A percentile compares a stretch with the other conserved stretches of the same genome.
These are phyloP conservation scores for Malassezia slooffiae DNA, from an alignment of 1,284 basidiomycete species.

Conservation along the genomic window DNA sequence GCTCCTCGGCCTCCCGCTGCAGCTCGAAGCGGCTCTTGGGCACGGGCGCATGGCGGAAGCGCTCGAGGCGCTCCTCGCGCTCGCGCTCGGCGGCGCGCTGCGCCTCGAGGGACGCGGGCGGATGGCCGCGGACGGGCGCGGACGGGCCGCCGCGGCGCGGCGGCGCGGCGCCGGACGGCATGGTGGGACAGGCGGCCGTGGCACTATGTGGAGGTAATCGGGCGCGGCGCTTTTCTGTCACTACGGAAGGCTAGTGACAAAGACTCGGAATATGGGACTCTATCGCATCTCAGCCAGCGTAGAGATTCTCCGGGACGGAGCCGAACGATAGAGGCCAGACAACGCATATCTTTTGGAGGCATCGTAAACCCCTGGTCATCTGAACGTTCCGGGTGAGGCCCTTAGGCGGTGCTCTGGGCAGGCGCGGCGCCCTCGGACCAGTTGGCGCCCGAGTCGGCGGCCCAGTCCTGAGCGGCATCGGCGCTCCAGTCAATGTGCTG, in stretches of 20 bases:
- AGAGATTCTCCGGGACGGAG: slow-evolving; percentile 24
- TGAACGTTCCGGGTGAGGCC: slow-evolving; percentile 1
- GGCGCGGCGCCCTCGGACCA: slow-evolving; percentile 67
- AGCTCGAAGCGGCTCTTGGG: background rate
- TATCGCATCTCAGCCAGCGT: slow-evolving; percentile 17
- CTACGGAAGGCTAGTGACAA: slow-evolving; percentile 2
- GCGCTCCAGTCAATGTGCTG: slow-evolving; percentile 68
- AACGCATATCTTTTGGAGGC: slow-evolving; percentile 7
- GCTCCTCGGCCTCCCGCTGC: slow-evolving; percentile 29
- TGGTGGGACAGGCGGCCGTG: too few species aligned
- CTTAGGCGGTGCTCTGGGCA: slow-evolving; percentile 16
- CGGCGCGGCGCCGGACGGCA: too few species aligned
- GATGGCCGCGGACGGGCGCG: background rate
- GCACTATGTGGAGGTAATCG: too few species aligned
- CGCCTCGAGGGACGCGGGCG: background rate
- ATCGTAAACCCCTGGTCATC: background rate
- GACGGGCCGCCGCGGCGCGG: too few species aligned
- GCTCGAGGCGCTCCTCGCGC: background rate
- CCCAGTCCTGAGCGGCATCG: slow-evolving; percentile 48
- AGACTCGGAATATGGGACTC: slow-evolving; percentile 23
- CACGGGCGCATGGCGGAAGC: background rate
- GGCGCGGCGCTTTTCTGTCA: too few species aligned
- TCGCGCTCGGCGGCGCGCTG: background rate
- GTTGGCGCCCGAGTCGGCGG: slow-evolving; percentile 39
- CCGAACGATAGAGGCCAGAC: slow-evolving; percentile 27